Evolutionary conservation across 1,139 yeast genomes (phyloP), one percentile per base, ranked within the genome.

Genomic region (Kurtzmaniella natalensis): DNA sequence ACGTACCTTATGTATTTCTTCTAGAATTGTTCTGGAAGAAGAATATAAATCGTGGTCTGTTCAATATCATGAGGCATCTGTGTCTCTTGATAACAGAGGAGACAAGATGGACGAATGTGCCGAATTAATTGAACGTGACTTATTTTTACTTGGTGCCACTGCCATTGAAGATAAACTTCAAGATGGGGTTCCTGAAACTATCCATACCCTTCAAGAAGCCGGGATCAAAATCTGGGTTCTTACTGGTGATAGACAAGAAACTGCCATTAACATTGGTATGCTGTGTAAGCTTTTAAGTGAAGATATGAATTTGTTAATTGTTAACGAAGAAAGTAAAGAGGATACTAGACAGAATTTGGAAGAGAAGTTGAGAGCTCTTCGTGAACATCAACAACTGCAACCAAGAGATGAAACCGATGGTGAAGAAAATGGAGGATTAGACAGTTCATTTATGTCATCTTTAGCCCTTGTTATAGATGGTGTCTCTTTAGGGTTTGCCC

Each of bases 261-360:
- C 99, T n/a, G 99, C 98, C 1, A 85, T 94, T 43, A 94, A 94
- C 54, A 92, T 94, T 54, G 99, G 98, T 42, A 88, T 92, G 96
- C 85, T 95, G 46, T 94, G 98, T 66, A 87, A 86, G 50, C 68
- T 94, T 35, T 64, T 94, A 33, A 82, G 94, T 55, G 98, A 94
- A 56, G 98, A 94, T 51, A 94, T 94, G 99, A 88, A 87, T 48
- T 62, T 94, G 42, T 68, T 94, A 47, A 80, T 92, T 39, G 80
- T 94, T 32, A 94, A 94, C 52, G 98, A 92, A 55, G 89, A 82
- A 26, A 72, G 76, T 2, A 81, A 80, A 44, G 86, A 77, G 25
- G 94, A 76, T 15, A 87, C 96, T 0, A 64, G 70, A 41, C 68
- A 71, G 26, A 88, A 92, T 51, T 65, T 94, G 43, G 59, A 69